Percentiles rank a stretch among this genome's conserved stretches.
Evolutionary conservation across 2,329 filamentous ascomycete genomes (phyloP).

Genomic region (Claviceps sp.): DNA sequence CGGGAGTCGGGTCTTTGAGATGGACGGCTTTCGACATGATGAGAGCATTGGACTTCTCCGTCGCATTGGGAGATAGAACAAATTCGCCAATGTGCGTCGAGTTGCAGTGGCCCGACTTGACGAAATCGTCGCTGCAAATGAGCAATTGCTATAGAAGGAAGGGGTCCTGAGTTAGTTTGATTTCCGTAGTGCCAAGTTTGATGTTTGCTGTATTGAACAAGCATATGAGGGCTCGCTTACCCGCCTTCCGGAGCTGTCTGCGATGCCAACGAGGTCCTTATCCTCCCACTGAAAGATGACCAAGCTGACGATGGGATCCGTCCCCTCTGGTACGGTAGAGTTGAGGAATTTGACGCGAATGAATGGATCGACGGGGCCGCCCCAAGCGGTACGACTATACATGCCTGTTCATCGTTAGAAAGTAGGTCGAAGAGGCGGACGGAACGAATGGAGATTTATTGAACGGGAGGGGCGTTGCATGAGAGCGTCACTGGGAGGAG

Average conservation of each 20-base stretch:
- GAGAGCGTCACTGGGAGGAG: too few relatives aligned
- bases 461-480: too few relatives aligned
- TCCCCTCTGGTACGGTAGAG: constrained; percentile 38
- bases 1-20: constrained; percentile 57
- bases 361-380: constrained; percentile 75
- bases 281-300: constrained; percentile 94
- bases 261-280: constrained; percentile 61
- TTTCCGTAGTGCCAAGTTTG: neutral
- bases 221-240: constrained; percentile 28
- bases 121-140: constrained; percentile 63
- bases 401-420: constrained; percentile 47
- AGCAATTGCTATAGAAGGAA: constrained; percentile 20
- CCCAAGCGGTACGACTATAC: constrained; percentile 86
- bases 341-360: constrained; percentile 70
- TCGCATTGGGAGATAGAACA: constrained; percentile 65
- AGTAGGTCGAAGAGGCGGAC: neutral
- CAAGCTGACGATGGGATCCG: constrained; percentile 67
- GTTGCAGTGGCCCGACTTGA: constrained; percentile 60
- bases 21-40: constrained; percentile 74
- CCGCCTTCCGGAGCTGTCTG: constrained; percentile 39
- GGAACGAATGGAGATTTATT: constrained; percentile 3
- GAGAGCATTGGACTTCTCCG: constrained; percentile 52
- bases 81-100: constrained; percentile 70
- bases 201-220: neutral
- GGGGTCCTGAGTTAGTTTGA: neutral